phyloP scores from a whole-genome alignment of 2,329 filamentous ascomycete genomes.

The Penicillium sp. region DNA sequence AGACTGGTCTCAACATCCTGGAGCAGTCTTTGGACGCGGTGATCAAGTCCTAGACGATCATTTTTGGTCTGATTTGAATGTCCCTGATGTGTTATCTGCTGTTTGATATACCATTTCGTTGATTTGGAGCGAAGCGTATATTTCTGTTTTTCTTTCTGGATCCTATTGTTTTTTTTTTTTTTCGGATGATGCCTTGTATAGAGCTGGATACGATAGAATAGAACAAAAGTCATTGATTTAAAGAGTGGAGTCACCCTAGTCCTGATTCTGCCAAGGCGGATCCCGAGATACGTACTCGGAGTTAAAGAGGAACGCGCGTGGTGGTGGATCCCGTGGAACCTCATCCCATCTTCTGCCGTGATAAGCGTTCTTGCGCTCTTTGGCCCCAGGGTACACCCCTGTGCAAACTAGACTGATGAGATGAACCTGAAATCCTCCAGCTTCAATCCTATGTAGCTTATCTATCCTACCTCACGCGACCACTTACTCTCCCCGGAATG shows the following conservation, averaged over 20 bases:
- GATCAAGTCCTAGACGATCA: slow-evolving; percentile 32
- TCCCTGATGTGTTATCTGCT: slow-evolving; percentile 16
- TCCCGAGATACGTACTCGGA: background rate
- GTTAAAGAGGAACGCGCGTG: slow-evolving; percentile 1
- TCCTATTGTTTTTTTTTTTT: background rate
- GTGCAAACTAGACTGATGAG: background rate
- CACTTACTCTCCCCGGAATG: background rate
- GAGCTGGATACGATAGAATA: background rate
- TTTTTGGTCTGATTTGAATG: slow-evolving; percentile 12
- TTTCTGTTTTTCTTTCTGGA: background rate
- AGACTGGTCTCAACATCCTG: slow-evolving; percentile 72
- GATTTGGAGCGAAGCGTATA: slow-evolving; percentile 1
- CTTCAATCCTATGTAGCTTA: background rate
- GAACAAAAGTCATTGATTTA: slow-evolving; percentile 7
- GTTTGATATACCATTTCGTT: slow-evolving; percentile 25
- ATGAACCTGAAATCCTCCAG: background rate
- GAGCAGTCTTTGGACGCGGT: slow-evolving; percentile 65
- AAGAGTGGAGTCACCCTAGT: background rate
- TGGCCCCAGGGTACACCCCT: background rate
- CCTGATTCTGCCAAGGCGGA: background rate
- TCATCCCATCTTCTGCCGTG: background rate
- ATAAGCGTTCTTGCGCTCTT: background rate
- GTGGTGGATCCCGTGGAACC: slow-evolving; percentile 1
- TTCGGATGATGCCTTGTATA: background rate
- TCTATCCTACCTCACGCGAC: background rate